A percentile compares a stretch with the other conserved stretches of the same genome.
Conservation (phyloP, 192 early-diverging fungal species). For the Lunasporangiospora selenospora region DNA sequence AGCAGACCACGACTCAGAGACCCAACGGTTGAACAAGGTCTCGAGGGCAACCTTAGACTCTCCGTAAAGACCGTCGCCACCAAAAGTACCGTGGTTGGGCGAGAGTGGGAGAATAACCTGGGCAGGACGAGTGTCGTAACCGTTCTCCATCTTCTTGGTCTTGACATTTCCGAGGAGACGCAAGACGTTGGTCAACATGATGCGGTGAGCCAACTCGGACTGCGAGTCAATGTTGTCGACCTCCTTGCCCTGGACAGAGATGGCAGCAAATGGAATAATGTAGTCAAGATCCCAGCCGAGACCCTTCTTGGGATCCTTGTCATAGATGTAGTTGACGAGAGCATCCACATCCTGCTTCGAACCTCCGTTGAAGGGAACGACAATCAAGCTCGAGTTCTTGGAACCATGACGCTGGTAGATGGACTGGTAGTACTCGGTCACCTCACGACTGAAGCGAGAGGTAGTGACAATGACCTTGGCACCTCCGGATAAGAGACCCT, state of each 20-base stretch:
- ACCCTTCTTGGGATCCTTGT: constrained; percentile 71
- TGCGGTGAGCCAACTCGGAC: constrained; percentile 92
- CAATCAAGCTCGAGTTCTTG: constrained; percentile 80
- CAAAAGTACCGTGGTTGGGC: constrained; percentile 97
- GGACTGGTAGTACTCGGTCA: constrained; percentile 84
- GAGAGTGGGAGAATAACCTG: constrained; percentile 90
- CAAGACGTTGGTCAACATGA: constrained; percentile 94
- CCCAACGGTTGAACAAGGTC: constrained; percentile 90
- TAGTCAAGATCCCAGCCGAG: constrained; percentile 95
- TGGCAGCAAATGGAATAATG: constrained; percentile 95
- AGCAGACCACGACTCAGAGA: constrained; percentile 86
- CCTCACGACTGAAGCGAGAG: constrained; percentile 81
- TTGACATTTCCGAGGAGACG: constrained; percentile 89
- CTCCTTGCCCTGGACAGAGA: constrained; percentile 88
- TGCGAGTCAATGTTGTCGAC: constrained; percentile 83
- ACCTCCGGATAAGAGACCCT: constrained; percentile 86
- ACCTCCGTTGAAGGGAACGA: constrained; percentile 96
- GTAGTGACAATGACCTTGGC: constrained; percentile 92
- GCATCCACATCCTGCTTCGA: constrained; percentile 83
- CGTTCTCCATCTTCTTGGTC: constrained; percentile 75
- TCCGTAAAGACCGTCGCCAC: constrained; percentile 89
- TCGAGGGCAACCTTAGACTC: constrained; percentile 96
- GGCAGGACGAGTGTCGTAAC: constrained; percentile 86
- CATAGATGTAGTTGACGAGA: constrained; percentile 92
- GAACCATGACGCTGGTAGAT: constrained; percentile 92